Base-by-base conservation (phyloP, 2,329 filamentous ascomycete species). In the Trichoderma semiorbis region DNA sequence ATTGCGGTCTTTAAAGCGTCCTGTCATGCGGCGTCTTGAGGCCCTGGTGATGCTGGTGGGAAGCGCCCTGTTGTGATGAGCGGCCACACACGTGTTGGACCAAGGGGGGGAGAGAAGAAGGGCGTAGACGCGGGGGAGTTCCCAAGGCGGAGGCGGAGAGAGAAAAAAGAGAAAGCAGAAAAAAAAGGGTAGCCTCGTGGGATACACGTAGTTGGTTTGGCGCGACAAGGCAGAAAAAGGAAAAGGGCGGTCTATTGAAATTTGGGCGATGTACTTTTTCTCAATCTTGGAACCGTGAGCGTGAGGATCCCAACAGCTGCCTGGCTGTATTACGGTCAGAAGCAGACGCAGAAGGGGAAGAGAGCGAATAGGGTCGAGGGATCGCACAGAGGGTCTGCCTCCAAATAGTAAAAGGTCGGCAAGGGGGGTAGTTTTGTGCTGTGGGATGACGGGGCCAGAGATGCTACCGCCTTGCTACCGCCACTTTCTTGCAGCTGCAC, bases 1-100 rank as follows among this genome's bases (percentile, higher is more conserved):
- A 80, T 86, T 82, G 80, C 78, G 79, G 80, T 78, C 77, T 75
- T 76, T 73, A 70, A 74, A 74, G 73, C 75, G 77, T 77, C 74
- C 80, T 79, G 79, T 80, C 81, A 82, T 82, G 79, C 80, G 80
- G 79, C 74, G 77, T 75, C 75, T 58, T 32, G 74, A 74, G 69
- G 74, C 70, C 55, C 70, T 62, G 68, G 30, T 63, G 73, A 72
- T 74, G 74, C 76, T 77, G 75, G 75, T 74, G 69, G 69, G 57
- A 66, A 57, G 71, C 68, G 73, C 75, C 75, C 30, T 63, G 68
- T 61, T 55, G 34, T 36, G 53, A 71, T 75, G 32, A 74, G 75
- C 75, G 60, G 60, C 68, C 39, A 77, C 55, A 77, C 77, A 79
- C 78, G 78, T 78, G 78, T 79, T 71, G 34, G 43, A 58, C 61